Conservation (phyloP, 2,329 filamentous ascomycete species). For the Reticulascus tulasneorum region DNA sequence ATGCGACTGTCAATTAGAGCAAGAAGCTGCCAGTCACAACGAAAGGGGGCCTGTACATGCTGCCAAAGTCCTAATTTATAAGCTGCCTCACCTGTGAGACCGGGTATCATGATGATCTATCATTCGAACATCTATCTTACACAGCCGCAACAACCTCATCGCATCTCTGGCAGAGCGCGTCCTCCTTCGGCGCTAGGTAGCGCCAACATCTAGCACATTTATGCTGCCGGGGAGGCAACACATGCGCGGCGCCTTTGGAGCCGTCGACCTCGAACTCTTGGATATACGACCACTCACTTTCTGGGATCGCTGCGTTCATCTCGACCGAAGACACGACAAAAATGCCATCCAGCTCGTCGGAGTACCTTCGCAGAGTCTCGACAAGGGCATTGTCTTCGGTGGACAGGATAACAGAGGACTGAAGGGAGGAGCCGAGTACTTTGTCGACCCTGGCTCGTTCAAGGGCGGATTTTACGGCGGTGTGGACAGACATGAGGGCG, state of each 20-base stretch:
- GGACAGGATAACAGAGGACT: conserved; percentile 64
- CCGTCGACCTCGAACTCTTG: conserved; percentile 39
- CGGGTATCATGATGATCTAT: too few species aligned
- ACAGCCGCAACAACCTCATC: conserved; percentile 52
- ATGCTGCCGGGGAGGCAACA: conserved; percentile 44
- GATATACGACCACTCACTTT: conserved; percentile 35
- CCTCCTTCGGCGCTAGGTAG: conserved; percentile 65
- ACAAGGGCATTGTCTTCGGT: conserved; percentile 33
- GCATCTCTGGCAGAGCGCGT: conserved; percentile 70
- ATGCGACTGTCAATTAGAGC: too few species aligned
- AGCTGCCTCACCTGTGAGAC: too few species aligned
- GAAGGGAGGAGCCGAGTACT: conserved; percentile 73
- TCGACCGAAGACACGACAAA: conserved; percentile 67
- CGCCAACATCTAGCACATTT: conserved; percentile 93
- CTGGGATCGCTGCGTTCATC: conserved; percentile 32
- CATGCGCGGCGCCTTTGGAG: conserved; percentile 33
- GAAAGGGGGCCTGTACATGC: too few species aligned
- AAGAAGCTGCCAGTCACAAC: too few species aligned
- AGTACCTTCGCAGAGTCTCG: conserved; percentile 33
- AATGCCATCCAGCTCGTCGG: conserved; percentile 55
- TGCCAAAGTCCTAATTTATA: too few species aligned
- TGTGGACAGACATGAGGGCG: conserved; percentile 51
- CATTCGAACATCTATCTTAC: conserved; percentile 6
- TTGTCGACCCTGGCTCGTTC: conserved; percentile 71
- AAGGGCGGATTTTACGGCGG: conserved; percentile 69